Conservation (phyloP, 495 filamentous ascomycete species). For the Aspergillus bertholletiae region DNA sequence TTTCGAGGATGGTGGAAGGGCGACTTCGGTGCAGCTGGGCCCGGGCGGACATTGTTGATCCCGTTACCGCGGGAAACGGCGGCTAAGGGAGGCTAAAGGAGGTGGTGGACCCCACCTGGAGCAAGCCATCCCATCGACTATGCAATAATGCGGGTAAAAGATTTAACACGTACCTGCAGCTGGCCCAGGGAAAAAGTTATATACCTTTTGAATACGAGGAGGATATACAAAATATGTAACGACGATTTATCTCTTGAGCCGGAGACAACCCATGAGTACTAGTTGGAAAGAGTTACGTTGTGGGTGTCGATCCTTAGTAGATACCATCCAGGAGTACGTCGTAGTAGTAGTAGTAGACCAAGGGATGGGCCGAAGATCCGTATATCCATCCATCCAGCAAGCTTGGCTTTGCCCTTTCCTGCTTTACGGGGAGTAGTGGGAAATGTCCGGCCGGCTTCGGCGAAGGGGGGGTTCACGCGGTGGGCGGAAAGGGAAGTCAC, state of each 20-base stretch:
- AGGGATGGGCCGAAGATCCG: background rate
- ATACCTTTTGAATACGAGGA: no score
- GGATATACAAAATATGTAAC: no score
- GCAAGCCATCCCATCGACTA: background rate
- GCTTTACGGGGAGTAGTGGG: background rate
- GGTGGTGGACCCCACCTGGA: background rate
- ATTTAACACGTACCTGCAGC: background rate
- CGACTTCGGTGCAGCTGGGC: conserved; percentile 10
- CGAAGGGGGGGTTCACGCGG: conserved; percentile 25
- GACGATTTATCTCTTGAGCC: no score
- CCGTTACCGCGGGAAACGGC: conserved; percentile 14
- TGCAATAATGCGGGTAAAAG: background rate
- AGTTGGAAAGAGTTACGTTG: no score
- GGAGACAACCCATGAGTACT: no score
- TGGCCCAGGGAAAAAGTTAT: no score
- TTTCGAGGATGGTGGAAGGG: background rate
- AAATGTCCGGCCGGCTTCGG: conserved; percentile 32
- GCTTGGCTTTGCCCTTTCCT: no score
- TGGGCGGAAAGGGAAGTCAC: conserved; percentile 22
- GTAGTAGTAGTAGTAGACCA: background rate
- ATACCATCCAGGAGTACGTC: no score
- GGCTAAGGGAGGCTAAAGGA: conserved; percentile 1
- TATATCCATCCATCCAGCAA: no score
- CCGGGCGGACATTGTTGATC: conserved; percentile 8
- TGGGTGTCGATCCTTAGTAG: no score